Evolutionary conservation across 257 asterid species (phyloP).

Genomic region (Osmanthus fragrans): DNA sequence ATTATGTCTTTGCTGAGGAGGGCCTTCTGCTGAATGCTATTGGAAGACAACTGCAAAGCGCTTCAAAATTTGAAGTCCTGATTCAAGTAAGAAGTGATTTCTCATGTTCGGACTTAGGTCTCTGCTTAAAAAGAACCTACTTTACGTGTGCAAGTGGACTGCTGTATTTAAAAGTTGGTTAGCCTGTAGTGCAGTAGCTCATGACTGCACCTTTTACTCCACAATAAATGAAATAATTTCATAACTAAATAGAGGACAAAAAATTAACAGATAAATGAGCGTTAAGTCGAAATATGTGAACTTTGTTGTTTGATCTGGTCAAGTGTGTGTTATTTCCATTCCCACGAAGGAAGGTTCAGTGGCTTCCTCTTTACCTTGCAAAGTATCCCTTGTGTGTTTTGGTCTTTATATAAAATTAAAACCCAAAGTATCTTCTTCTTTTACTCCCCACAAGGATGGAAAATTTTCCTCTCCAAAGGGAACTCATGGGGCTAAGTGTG

Average conservation of each 20-base stretch:
- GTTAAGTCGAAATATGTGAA: neutral
- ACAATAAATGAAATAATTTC: neutral
- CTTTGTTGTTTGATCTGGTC: neutral
- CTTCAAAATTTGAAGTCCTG: conserved; percentile 66
- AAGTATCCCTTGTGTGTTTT: too few species aligned
- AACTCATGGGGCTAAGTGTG: too few species aligned
- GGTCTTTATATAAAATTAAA: too few species aligned
- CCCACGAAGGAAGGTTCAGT: neutral
- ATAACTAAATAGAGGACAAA: neutral
- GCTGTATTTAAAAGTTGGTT: neutral
- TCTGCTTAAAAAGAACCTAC: neutral
- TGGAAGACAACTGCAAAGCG: conserved; percentile 63
- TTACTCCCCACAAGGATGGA: too few species aligned
- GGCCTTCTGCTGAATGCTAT: conserved; percentile 66
- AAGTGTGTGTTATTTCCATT: neutral
- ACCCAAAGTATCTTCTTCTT: neutral
- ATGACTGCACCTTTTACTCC: conserved; percentile 6
- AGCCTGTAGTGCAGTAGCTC: neutral
- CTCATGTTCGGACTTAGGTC: neutral
- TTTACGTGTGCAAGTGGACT: neutral
- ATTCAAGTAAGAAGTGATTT: conserved; percentile 60
- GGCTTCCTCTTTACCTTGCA: neutral
- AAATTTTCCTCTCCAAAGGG: neutral
- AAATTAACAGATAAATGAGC: neutral
- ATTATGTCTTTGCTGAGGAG: conserved; percentile 70